Percentiles rank a stretch among this genome's conserved stretches.
Evolutionary conservation across 768 basidiomycete genomes (phyloP).

Genomic region (Mycena amicta): DNA sequence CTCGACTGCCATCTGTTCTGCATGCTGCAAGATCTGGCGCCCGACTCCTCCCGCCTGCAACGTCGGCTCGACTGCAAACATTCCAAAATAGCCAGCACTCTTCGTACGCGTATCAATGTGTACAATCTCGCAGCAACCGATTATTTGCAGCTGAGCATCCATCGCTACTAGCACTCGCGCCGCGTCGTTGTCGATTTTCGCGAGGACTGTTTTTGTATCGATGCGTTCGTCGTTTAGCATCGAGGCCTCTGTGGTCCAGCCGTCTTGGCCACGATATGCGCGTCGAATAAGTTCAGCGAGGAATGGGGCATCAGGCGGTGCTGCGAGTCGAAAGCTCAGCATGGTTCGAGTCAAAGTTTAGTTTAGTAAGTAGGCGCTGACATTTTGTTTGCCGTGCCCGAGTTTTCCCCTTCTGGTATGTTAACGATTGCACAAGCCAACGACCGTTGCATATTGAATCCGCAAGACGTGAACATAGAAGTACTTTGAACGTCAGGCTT

Average conservation of each 20-base stretch:
- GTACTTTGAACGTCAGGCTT: not conserved
- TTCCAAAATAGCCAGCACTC: conserved; percentile 6
- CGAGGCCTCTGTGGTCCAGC: conserved; percentile 9
- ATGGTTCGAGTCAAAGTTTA: not conserved
- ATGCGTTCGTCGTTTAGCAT: conserved; percentile 5
- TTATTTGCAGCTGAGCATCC: not conserved
- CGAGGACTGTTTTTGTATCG: not conserved
- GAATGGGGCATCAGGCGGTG: not conserved
- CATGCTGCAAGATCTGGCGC: conserved; percentile 5
- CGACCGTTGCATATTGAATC: not conserved
- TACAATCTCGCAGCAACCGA: conserved; percentile 12
- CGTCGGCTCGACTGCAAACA: conserved; percentile 12
- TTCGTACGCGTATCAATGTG: not conserved
- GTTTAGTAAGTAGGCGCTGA: not conserved
- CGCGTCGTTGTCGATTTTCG: not conserved
- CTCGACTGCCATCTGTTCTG: conserved; percentile 1
- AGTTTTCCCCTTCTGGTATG: too few species aligned
- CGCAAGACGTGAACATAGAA: too few species aligned
- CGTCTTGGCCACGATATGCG: conserved; percentile 6
- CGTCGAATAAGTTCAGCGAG: conserved; percentile 6
- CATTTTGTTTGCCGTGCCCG: too few species aligned
- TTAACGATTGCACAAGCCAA: not conserved
- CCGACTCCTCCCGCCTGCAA: conserved; percentile 8
- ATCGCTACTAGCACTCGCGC: conserved; percentile 8
- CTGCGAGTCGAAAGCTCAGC: conserved; percentile 3